Percentiles rank a stretch among this genome's conserved stretches.
These are phyloP conservation scores for Wallemia mellicola DNA, from an alignment of 1,284 basidiomycete species.

Conservation along the genomic window DNA sequence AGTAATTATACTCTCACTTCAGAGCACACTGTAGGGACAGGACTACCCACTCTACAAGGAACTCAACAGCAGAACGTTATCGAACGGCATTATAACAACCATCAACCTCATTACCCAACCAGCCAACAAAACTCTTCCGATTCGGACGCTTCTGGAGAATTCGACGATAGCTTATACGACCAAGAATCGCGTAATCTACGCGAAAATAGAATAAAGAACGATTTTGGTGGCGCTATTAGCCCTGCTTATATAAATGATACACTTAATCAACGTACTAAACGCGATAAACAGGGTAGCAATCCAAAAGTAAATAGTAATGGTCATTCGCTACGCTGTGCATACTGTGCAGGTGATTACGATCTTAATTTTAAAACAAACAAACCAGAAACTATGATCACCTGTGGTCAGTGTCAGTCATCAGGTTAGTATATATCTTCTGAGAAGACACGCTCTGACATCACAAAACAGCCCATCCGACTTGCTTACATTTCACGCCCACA, in stretches of 20 bases:
- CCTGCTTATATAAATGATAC: not conserved
- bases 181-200: not conserved
- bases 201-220: not conserved
- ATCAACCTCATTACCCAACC: not conserved
- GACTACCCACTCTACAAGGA: too few species aligned
- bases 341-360: not conserved
- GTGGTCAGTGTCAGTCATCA: not conserved
- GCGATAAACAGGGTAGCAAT: not conserved
- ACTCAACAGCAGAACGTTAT: too few species aligned
- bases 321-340: not conserved
- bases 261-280: not conserved
- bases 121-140: not conserved
- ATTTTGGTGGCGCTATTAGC: not conserved
- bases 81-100: too few species aligned
- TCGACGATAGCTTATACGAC: not conserved
- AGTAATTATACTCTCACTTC: not conserved
- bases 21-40: too few species aligned
- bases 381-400: not conserved
- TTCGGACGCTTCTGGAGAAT: not conserved
- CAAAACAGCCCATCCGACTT: slow-evolving; percentile 38
- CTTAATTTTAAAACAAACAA: not conserved
- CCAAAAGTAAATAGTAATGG: not conserved
- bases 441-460: not conserved
- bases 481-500: slow-evolving; percentile 26
- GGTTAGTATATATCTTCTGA: not conserved